Base-by-base conservation (phyloP, 2,329 filamentous ascomycete genomes). In the Nemania sp. region DNA sequence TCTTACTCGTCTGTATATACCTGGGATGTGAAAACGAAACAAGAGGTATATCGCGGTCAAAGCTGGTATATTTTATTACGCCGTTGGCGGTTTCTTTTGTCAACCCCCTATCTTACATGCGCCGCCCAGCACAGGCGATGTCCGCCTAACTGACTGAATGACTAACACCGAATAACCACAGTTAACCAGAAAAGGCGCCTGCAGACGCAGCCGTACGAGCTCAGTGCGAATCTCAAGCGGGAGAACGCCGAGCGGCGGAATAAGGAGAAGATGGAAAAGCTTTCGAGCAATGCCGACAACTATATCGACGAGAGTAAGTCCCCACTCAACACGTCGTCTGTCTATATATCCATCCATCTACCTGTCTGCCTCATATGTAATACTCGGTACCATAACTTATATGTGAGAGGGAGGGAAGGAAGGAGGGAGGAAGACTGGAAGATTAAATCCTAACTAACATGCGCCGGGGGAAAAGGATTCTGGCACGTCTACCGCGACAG, bases 401-500 rank as follows among this genome's bases (percentile, higher is more conserved):
- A 29, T 29, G 25, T 3, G 7, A 29, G 7, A 7, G 25, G 25
- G 25, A 4, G 7, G 45, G 4, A n/a, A 34, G n/a, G 25, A 29
- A 29, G 7, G 25, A 7, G 25, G 25, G 3, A 29, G 45, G 4
- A n/a, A 34, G n/a, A n/a, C n/a, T n/a, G 11, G 13, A n/a, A 39
- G 15, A 39, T n/a, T 11, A 4, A 11, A 13, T 20, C 25, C 51
- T 63, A 37, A 64, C 46, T 18, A 39, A 50, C 20, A 37, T 5
- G 5, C 2, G 3, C 9, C 18, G 18, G 18, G 18, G 3, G 9
- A n/a, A 29, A 39, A 64, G 62, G 49, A 21, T 52, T 50, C 35
- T 65, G 55, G 54, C 86, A 86, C 61, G 73, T 90, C 62, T 92
- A 89, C 73, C 76, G 74, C 17, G 90, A 95, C 71, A 57, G 68